Evolutionary conservation across 225 moss, liverwort and hornwort genomes (phyloP).

Genomic region (Bryum argenteum): DNA sequence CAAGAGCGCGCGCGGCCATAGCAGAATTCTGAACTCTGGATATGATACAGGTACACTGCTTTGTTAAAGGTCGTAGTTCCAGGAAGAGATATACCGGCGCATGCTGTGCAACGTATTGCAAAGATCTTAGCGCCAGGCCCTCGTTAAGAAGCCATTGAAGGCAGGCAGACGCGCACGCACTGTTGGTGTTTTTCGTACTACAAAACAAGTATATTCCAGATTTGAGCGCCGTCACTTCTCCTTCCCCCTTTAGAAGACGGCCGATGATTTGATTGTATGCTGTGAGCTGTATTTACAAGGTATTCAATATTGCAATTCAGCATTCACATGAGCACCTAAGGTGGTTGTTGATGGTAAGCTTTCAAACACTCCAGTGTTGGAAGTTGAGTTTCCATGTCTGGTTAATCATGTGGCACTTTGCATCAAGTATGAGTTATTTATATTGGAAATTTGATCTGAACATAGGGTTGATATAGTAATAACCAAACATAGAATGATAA

Average conservation of each 20-base stretch:
- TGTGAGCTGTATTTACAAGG: conserved; percentile 6
- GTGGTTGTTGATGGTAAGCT: too few species aligned
- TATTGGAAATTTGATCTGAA: too few species aligned
- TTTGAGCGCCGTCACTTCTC: not conserved
- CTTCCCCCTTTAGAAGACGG: not conserved
- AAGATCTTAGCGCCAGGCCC: conserved; percentile 41
- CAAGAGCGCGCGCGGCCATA: not conserved
- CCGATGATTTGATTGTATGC: conserved; percentile 11
- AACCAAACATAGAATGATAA: too few species aligned
- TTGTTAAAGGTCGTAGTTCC: conserved; percentile 53
- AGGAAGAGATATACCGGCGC: conserved; percentile 47
- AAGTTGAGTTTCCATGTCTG: too few species aligned
- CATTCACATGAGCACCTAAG: too few species aligned
- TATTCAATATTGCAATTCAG: too few species aligned
- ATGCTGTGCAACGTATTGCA: conserved; percentile 47
- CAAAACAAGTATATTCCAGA: conserved; percentile 12
- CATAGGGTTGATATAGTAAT: too few species aligned
- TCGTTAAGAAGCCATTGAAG: conserved; percentile 24
- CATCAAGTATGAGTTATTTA: too few species aligned
- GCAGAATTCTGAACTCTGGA: conserved; percentile 18
- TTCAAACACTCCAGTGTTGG: too few species aligned
- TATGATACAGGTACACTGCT: conserved; percentile 50
- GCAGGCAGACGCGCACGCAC: not conserved
- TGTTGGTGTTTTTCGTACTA: not conserved
- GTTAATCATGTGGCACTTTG: too few species aligned